Base-by-base conservation (phyloP, 441 rosid species). In the Daphne laureola region DNA sequence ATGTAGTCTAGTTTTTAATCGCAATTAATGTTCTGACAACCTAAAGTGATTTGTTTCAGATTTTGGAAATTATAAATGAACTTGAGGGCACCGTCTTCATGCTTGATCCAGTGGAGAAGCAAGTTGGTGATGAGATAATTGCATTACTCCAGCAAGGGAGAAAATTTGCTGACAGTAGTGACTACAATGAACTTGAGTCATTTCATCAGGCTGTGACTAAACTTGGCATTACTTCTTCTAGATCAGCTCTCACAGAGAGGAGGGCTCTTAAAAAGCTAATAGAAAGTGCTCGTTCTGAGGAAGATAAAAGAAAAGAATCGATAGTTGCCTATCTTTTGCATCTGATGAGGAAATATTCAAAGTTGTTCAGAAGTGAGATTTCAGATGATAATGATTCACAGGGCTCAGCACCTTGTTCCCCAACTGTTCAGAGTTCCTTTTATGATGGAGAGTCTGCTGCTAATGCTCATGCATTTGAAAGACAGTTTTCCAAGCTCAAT, bases 331-430 rank as follows among this genome's bases (percentile, higher is more conserved):
- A 81, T 76, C 96, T 94, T 40, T 79, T 94, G 58, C 89, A 81
- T 68, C 90, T 94, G 52, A 86, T 94, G 93, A 80, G 97, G 65
- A 94, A 83, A 77, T 94, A 88, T 71, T 90, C 98, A 4, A 91
- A 94, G 78, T 71, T 86, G 60, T 91, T 94, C 75, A 80, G 99
- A 72, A 86, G 77, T 49, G 98, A 94, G 51, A 54, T 88, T 48
- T 46, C 72, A 35, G 98, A 90, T 68, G 99, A 91, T 71, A 90
- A 76, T 56, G 99, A 91, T 61, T 94, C 98, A 12, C 98, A 86
- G 75, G 80, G 88, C 52, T 90, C 99, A 59, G 27, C 84, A 21
- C 99, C 99, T 50, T 80, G 89, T 73, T 94, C 99, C 1, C 98
- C 97, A 41, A 88, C 92, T 12, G 75, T 74, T 54, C 74, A 64